Percentiles rank a stretch among this genome's conserved stretches.
These are phyloP conservation scores for Neonectria neomacrospora DNA, from an alignment of 2,329 filamentous ascomycete species.

Conservation along the genomic window DNA sequence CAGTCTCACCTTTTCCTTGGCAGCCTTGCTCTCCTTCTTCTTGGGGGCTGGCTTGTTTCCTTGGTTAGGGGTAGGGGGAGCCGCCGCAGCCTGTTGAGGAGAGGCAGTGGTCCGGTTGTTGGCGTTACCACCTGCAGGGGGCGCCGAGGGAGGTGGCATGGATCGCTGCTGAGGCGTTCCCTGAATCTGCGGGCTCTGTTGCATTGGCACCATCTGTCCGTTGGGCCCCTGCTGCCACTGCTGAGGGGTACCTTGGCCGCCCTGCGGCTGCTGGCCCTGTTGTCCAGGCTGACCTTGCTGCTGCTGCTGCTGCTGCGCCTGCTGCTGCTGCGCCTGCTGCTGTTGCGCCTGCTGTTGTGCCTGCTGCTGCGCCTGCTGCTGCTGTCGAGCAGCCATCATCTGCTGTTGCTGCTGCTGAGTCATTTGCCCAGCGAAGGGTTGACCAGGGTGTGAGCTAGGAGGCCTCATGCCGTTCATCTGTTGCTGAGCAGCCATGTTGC, in stretches of 20 bases:
- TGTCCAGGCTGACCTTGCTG: conserved; percentile 54
- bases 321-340: conserved; percentile 59
- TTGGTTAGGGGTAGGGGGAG: conserved; percentile 81
- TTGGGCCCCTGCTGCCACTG: conserved; percentile 57
- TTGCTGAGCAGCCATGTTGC: conserved; percentile 61
- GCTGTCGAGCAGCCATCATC: conserved; percentile 64
- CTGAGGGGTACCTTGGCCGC: conserved; percentile 48
- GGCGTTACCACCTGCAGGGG: conserved; percentile 58
- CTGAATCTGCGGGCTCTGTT: conserved; percentile 62
- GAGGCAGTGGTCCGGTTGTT: conserved; percentile 69
- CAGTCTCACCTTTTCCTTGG: conserved; percentile 73
- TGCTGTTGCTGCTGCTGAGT: conserved; percentile 65
- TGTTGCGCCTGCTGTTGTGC: conserved; percentile 60
- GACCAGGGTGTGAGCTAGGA: conserved; percentile 73
- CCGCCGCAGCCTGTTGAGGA: conserved; percentile 71
- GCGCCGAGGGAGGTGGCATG: conserved; percentile 75
- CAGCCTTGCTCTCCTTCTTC: conserved; percentile 76
- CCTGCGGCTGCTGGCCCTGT: conserved; percentile 47
- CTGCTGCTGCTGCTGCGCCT: conserved; percentile 48
- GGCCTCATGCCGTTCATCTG: conserved; percentile 76
- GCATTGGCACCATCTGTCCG: conserved; percentile 55
- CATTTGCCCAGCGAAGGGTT: conserved; percentile 68
- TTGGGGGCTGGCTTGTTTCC: conserved; percentile 78
- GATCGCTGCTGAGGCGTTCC: conserved; percentile 78
- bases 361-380: conserved; percentile 58